phyloP scores from a whole-genome alignment of 306 rosid species.

The Vigna trinervia region DNA sequence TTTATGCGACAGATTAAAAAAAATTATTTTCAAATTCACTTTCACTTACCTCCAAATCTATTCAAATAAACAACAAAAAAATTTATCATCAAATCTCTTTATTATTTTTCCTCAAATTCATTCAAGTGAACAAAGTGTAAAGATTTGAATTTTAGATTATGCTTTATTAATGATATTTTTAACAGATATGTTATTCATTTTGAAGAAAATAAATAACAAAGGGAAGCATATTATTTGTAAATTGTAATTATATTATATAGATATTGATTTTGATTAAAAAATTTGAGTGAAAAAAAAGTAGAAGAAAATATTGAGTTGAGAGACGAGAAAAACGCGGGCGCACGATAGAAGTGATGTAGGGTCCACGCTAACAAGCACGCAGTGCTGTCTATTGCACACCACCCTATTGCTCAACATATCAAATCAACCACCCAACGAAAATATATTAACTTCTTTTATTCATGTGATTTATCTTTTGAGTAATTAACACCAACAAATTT shows the following conservation, averaged over 20 bases:
- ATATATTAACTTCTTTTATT: background rate
- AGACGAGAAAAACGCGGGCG: constrained; percentile 49
- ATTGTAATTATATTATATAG: too few species aligned
- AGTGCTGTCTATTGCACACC: constrained; percentile 40
- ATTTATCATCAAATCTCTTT: too few species aligned
- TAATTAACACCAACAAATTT: too few species aligned
- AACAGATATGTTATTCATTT: background rate
- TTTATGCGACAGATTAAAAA: too few species aligned
- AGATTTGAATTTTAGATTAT: too few species aligned
- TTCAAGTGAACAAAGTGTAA: too few species aligned
- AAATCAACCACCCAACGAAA: constrained; percentile 41
- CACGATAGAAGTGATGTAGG: constrained; percentile 60
- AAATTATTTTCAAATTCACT: too few species aligned
- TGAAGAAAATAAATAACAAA: background rate
- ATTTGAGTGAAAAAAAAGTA: background rate
- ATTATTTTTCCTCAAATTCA: too few species aligned
- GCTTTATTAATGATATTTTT: background rate
- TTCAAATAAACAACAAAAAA: too few species aligned
- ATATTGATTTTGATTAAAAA: too few species aligned
- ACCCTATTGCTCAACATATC: constrained; percentile 49
- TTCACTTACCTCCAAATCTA: too few species aligned
- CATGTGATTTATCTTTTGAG: background rate
- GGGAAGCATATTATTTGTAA: background rate
- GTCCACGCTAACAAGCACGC: constrained; percentile 55
- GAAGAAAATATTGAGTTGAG: background rate